Base-by-base conservation (phyloP, 208 protist genomes). In the Porcisia deanei region DNA sequence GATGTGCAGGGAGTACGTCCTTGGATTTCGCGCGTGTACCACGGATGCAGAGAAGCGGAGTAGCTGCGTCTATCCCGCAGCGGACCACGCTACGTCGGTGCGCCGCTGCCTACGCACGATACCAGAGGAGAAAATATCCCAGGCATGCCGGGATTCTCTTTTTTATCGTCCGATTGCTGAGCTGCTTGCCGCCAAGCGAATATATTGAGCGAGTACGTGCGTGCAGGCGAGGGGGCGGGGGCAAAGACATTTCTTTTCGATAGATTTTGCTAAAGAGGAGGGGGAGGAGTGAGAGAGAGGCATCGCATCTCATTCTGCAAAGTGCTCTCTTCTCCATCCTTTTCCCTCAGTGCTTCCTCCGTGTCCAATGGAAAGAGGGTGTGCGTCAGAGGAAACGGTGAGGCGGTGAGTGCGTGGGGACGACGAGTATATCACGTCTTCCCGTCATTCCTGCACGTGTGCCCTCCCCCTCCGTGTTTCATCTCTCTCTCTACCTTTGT, bases 1-100 rank as follows among this genome's bases (percentile, higher is more conserved):
- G 2, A 49, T 73, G 37, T 91, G 87, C 60, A 61, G 52, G 22
- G 59, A 68, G 8, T 88, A 81, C 71, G 79, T 91, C 39, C 54
- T 73, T 20, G 87, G 85, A 49, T 72, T 86, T 66, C 43, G 57
- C 22, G 78, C 87, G 3, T 89, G 84, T 76, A 73, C 70, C n/a
- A 55, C 30, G 47, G 81, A 83, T 63, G 85, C 87, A 3, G 55
- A 77, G 45, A 83, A 81, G 72, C 68, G 73, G 4, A 41, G 63
- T 12, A 76, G 67, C 71, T 88, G 84, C 64, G 71, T 88, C 5
- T 79, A 68, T 65, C 75, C 75, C 6, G 80, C 84, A 1, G 73
- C 70, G 1, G 72, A 78, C 71, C 70, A 76, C 73, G 76, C 75
- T 7, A 78, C 73, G 5, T 67, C 80, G 22, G 66, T 89, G 54